Evolutionary conservation across 1,139 yeast species (phyloP).

Genomic region (Zygotorulaspora mrakii): DNA sequence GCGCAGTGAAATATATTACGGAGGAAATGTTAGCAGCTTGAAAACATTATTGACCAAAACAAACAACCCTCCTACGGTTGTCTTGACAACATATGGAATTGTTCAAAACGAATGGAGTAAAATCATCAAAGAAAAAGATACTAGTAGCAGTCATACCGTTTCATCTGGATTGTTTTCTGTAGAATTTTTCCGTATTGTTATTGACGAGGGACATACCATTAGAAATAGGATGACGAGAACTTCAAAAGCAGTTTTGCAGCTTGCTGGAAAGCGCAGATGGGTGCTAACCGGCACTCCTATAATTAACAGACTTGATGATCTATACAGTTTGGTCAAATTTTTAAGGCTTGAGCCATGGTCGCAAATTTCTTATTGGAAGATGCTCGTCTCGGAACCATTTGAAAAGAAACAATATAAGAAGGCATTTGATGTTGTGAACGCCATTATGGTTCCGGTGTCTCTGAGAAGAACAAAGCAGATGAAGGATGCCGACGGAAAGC

Average conservation of each 20-base stretch:
- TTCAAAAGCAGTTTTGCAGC: slow-evolving; percentile 69
- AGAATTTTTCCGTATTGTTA: slow-evolving; percentile 69
- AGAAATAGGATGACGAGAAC: slow-evolving; percentile 78
- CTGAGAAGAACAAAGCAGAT: slow-evolving; percentile 83
- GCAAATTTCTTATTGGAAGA: slow-evolving; percentile 81
- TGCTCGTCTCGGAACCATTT: slow-evolving; percentile 81
- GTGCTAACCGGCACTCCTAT: slow-evolving; percentile 92
- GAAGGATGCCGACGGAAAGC: slow-evolving; percentile 69
- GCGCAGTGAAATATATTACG: slow-evolving; percentile 65
- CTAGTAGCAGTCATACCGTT: slow-evolving; percentile 12
- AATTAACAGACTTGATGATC: slow-evolving; percentile 81
- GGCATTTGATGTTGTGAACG: slow-evolving; percentile 79
- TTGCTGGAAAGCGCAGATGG: slow-evolving; percentile 72
- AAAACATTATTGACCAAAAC: slow-evolving; percentile 29
- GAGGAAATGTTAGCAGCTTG: slow-evolving; percentile 55
- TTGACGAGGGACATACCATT: slow-evolving; percentile 92
- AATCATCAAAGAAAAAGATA: slow-evolving; percentile 11
- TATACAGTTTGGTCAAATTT: slow-evolving; percentile 73
- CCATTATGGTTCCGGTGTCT: slow-evolving; percentile 78
- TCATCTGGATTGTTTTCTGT: slow-evolving; percentile 63
- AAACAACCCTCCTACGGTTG: slow-evolving; percentile 58
- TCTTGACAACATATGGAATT: slow-evolving; percentile 87
- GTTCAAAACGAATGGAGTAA: slow-evolving; percentile 65
- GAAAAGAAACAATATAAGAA: slow-evolving; percentile 65
- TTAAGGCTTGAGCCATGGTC: slow-evolving; percentile 85